A percentile compares a stretch with the other conserved stretches of the same genome.
phyloP scores from a whole-genome alignment of 73 alveolate genomes.

The Tetrahymena borealis region DNA sequence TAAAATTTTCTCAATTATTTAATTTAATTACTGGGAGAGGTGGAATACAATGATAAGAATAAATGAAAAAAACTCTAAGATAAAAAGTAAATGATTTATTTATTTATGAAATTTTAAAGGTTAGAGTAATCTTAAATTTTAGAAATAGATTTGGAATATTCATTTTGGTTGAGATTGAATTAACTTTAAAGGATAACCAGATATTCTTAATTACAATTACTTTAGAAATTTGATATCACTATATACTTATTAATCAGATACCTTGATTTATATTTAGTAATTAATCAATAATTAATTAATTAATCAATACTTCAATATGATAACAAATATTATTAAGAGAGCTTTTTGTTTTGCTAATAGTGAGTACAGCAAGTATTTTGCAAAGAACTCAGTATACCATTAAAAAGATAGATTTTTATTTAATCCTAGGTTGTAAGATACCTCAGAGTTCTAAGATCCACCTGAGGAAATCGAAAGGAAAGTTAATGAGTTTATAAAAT shows the following conservation, averaged over 20 bases:
- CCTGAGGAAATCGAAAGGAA: conserved; percentile 35
- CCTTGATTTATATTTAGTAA: too few relatives aligned
- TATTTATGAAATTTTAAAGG: too few relatives aligned
- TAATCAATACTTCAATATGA: background rate
- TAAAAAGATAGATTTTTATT: background rate
- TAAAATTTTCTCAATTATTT: too few relatives aligned
- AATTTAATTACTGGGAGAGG: too few relatives aligned
- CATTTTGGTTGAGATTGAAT: background rate
- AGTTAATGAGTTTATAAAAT: conserved; percentile 55
- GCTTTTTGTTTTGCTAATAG: background rate
- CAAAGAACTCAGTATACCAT: background rate
- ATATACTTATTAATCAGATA: too few relatives aligned
- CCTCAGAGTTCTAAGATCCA: conserved; percentile 19
- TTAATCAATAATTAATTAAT: too few relatives aligned
- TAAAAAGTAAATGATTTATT: too few relatives aligned
- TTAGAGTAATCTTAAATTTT: too few relatives aligned
- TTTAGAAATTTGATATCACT: background rate
- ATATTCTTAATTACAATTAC: background rate
- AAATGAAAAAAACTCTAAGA: too few relatives aligned
- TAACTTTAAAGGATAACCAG: background rate
- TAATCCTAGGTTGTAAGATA: conserved; percentile 2
- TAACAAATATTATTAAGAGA: background rate
- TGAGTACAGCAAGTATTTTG: background rate
- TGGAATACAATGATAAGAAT: too few relatives aligned
- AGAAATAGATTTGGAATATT: background rate